Evolutionary conservation across 2,329 filamentous ascomycete species (phyloP), one percentile per base, ranked within the genome.

Genomic region (Arthrobotrys megalospora): DNA sequence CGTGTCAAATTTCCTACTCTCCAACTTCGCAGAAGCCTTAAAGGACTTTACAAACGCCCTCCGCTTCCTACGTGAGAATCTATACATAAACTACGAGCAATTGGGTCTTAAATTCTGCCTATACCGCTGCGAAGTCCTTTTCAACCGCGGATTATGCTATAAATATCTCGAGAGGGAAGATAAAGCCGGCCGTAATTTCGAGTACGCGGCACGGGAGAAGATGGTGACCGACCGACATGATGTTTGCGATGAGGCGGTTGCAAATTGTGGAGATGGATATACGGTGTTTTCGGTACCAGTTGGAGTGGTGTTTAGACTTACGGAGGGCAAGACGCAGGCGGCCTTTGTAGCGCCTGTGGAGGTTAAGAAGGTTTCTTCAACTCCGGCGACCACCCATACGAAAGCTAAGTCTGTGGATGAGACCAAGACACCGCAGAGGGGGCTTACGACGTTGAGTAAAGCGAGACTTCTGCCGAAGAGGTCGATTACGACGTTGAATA

Each of bases 11-110:
- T 99, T 99, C 85, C 87, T 99, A 62, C 90, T 98, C 70, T 94
- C 94, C 79, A 95, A 99, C 84, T 98, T 98, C 82, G 94, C 98
- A 84, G 96, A 98, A 85, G 96, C 96, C 16, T 87, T 98, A 79
- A 94, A 94, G 81, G 98, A 98, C 86, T 99, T 99, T 88, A 98
- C 98, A 86, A 95, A 98, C 83, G 97, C 96, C 0, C 87, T 99
- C 45, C 87, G 97, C 50, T 97, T 98, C 85, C 89, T 99, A 52
- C 90, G 96, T 82, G 96, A 96, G 80, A 98, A 99, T 86, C 94
- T 93, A 70, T 93, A 95, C 86, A 99, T 99, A 85, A 94, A 99
- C 85, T 99, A 99, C 85, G 93, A 97, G 78, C 96, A 99, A 84
- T 85, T 99, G 58, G 96, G 96, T 19, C 89, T 99, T 50, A 91